Conservation (phyloP, 2,329 filamentous ascomycete genomes). For the Podosphaera xanthii region DNA sequence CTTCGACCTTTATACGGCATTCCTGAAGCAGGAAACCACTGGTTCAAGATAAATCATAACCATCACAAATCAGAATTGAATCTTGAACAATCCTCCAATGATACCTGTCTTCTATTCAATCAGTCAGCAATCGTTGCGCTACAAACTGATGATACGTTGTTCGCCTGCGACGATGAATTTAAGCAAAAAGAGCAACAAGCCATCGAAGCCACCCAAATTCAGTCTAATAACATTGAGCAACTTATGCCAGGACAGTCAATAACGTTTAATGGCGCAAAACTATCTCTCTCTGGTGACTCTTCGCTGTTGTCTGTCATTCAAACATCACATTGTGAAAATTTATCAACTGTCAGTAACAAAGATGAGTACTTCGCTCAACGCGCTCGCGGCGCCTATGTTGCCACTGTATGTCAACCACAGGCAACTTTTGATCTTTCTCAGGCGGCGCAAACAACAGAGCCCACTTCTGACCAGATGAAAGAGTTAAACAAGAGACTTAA, state of each 20-base stretch:
- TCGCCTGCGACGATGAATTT: background rate
- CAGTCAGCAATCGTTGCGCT: slow-evolving; percentile 1
- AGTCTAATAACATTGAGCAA: background rate
- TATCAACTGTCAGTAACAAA: background rate
- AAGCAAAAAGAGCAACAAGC: background rate
- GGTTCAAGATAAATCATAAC: background rate
- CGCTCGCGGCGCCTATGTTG: background rate
- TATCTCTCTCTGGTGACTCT: background rate
- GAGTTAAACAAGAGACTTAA: background rate
- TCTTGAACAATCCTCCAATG: background rate
- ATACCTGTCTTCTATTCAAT: slow-evolving; percentile 1
- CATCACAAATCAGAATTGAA: slow-evolving; percentile 1
- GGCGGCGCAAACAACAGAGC: background rate
- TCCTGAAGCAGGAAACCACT: no score
- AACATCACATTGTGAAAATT: background rate
- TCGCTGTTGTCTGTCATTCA: background rate
- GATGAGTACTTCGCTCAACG: background rate
- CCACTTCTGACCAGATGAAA: background rate
- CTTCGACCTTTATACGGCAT: background rate
- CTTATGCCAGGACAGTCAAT: background rate
- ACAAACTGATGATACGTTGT: slow-evolving; percentile 3
- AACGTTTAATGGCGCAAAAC: slow-evolving; percentile 1
- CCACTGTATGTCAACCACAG: background rate
- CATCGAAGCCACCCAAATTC: background rate
- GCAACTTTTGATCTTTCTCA: background rate